Evolutionary conservation across 768 basidiomycete genomes (phyloP).

Genomic region (Polyporus arcularius): DNA sequence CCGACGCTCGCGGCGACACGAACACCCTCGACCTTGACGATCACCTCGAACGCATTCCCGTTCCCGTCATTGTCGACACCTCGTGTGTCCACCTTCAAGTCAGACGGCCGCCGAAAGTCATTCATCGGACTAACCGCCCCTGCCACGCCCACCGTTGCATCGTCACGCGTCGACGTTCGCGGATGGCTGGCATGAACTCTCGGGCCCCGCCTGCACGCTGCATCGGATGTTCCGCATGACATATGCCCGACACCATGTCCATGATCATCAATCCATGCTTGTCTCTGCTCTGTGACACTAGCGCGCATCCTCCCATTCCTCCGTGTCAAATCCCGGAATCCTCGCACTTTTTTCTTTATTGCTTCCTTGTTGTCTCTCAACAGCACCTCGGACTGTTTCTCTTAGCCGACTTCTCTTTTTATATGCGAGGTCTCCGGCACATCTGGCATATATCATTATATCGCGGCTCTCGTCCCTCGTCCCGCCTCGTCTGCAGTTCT

Average conservation of each 20-base stretch:
- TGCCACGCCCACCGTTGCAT: slow-evolving; percentile 77
- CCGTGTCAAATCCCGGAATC: slow-evolving; percentile 19
- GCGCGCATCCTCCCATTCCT: not conserved
- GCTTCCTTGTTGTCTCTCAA: slow-evolving; percentile 1
- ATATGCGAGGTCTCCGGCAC: slow-evolving; percentile 23
- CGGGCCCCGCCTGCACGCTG: slow-evolving; percentile 36
- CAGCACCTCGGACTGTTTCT: slow-evolving; percentile 9
- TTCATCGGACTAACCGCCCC: slow-evolving; percentile 72
- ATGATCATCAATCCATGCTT: slow-evolving; percentile 10
- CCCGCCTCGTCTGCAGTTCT: not conserved
- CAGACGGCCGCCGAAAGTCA: slow-evolving; percentile 67
- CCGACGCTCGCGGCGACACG: slow-evolving; percentile 50
- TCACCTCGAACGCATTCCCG: slow-evolving; percentile 65
- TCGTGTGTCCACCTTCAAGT: slow-evolving; percentile 66
- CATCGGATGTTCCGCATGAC: slow-evolving; percentile 13
- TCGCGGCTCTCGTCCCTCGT: slow-evolving; percentile 12
- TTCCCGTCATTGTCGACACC: slow-evolving; percentile 67
- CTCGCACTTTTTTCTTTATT: slow-evolving; percentile 14
- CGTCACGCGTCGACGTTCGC: slow-evolving; percentile 80
- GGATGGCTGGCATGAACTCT: slow-evolving; percentile 50
- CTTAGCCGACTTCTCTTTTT: not conserved
- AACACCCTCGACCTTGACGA: slow-evolving; percentile 81
- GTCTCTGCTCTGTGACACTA: not conserved
- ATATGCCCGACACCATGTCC: slow-evolving; percentile 1
- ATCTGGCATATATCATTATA: slow-evolving; percentile 22